Percentiles rank a stretch among this genome's conserved stretches.
These are phyloP conservation scores for Tulasnella sp. DNA, from an alignment of 768 basidiomycete genomes.

Conservation along the genomic window DNA sequence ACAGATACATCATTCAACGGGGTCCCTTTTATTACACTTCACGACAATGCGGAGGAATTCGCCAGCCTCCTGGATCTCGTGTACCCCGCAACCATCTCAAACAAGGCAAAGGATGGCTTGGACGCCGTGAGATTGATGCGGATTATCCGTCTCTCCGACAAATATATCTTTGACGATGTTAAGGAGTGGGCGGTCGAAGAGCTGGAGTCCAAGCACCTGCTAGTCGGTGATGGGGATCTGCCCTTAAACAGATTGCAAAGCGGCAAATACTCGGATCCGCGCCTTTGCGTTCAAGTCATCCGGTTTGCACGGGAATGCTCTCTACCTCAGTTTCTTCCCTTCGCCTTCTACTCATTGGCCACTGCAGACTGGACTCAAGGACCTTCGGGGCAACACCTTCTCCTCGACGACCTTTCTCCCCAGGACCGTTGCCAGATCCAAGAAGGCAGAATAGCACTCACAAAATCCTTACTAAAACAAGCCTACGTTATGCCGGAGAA, in stretches of 20 bases:
- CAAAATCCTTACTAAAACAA: background rate
- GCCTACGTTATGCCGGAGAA: conserved; percentile 8
- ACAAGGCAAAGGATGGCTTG: background rate
- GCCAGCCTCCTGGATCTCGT: background rate
- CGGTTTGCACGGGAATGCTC: background rate
- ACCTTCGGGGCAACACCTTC: background rate
- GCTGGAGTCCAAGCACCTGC: background rate
- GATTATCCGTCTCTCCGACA: background rate
- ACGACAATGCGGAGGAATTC: conserved; percentile 11
- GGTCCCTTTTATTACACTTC: background rate
- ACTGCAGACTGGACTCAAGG: background rate
- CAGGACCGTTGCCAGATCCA: background rate
- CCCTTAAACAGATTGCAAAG: background rate
- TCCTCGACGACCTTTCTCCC: background rate
- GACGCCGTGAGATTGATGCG: background rate
- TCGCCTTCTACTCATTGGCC: background rate
- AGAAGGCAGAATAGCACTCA: background rate
- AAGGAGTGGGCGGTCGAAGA: background rate
- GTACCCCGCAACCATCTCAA: background rate
- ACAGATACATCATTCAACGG: background rate
- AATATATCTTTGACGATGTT: background rate
- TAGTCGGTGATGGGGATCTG: background rate
- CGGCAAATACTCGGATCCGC: background rate
- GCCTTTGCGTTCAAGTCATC: background rate
- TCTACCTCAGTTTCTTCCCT: background rate